Evolutionary conservation across 352 stramenopile genomes (phyloP), one percentile per base, ranked within the genome.

Genomic region (Phytophthora pisi): DNA sequence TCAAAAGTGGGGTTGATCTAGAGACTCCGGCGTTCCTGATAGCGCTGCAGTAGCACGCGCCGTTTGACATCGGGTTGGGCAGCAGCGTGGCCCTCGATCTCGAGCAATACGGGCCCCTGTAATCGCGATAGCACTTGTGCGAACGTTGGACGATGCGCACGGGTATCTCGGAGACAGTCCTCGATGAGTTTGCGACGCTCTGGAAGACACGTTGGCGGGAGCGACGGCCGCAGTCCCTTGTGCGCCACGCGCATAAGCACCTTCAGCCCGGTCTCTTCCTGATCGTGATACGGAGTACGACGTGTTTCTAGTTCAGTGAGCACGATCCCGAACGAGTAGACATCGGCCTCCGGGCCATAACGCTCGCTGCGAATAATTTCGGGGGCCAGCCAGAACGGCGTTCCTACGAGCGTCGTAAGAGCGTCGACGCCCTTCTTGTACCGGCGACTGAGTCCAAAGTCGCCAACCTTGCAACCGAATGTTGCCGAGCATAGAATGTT

Each of bases 321-420:
- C 54, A 96, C 88, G 43, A 96, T 96, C 18, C 87, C 89, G 40
- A 96, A 96, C 38, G 89, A 96, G 64, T 93, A 96, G n/a, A 96
- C 80, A 46, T 96, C 89, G 20, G 89, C 89, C 7, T 80, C 78
- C 0, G 85, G 79, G 1, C 86, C 88, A 62, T 96, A 96, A 2
- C 79, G 78, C 56, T 96, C 89, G 49, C 89, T 95, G 18, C 89
- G 86, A 53, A 96, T 96, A 52, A 96, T 92, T 72, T 96, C 89
- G 1, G 89, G 89, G 9, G 89, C 89, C 31, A 96, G 79, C 89
- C 89, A 96, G 52, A 95, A 96, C 11, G 87, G 87, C 5, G 89
- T 96, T 1, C 89, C 89, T 6, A 96, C 89, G 1, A 95, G 72
- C 13, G 89, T 96, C 10, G 84, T 95, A 43, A 96, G 74, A 9